Evolutionary conservation across 1,284 basidiomycete genomes (phyloP).

Genomic region (Volvariella surrecta): DNA sequence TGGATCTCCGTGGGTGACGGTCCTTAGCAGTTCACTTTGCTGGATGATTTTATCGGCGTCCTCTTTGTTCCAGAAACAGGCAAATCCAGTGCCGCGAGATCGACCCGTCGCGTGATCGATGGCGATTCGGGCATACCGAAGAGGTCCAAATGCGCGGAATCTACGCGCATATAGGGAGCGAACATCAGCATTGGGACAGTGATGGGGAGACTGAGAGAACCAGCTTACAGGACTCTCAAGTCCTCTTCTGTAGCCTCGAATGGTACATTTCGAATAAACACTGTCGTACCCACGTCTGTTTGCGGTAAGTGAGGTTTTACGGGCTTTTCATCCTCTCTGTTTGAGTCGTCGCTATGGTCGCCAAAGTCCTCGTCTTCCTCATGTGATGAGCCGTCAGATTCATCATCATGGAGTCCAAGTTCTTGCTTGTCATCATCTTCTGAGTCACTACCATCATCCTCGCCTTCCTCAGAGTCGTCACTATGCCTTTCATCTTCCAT

Average conservation of each 20-base stretch:
- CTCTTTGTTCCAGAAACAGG: slow-evolving; percentile 93
- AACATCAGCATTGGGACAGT: slow-evolving; percentile 5
- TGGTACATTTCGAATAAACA: slow-evolving; percentile 93
- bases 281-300: slow-evolving; percentile 81
- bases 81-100: slow-evolving; percentile 93
- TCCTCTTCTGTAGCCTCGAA: slow-evolving; percentile 92
- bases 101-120: slow-evolving; percentile 80
- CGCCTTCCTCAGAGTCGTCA: slow-evolving; percentile 15
- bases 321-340: slow-evolving; percentile 41
- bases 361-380: slow-evolving; percentile 26
- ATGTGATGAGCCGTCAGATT: slow-evolving; percentile 25
- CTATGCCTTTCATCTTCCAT: slow-evolving; percentile 22
- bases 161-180: slow-evolving; percentile 35
- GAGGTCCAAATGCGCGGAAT: slow-evolving; percentile 85
- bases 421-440: slow-evolving; percentile 16
- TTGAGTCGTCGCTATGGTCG: too few species aligned
- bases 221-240: slow-evolving; percentile 65
- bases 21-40: slow-evolving; percentile 69
- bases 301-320: slow-evolving; percentile 69
- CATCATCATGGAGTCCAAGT: slow-evolving; percentile 37
- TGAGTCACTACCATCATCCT: slow-evolving; percentile 18
- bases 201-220: background rate
- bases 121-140: slow-evolving; percentile 91
- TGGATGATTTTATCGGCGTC: slow-evolving; percentile 84
- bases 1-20: slow-evolving; percentile 47